Evolutionary conservation across 257 asterid species (phyloP).

Genomic region (Solanum corneliomulleri): DNA sequence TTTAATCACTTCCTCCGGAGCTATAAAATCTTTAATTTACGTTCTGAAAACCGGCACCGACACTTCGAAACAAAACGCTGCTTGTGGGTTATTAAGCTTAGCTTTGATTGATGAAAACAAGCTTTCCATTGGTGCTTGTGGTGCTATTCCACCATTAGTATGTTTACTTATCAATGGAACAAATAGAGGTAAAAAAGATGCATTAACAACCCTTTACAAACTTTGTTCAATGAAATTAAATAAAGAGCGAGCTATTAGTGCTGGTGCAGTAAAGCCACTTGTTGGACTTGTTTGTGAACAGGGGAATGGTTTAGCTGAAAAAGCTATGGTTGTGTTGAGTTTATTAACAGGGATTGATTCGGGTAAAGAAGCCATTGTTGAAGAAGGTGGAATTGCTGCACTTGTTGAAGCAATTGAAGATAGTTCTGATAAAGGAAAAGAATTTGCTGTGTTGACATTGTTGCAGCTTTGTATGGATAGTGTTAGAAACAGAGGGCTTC

Average conservation of each 20-base stretch:
- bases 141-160: conserved; percentile 89
- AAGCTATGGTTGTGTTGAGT: conserved; percentile 91
- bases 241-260: conserved; percentile 79
- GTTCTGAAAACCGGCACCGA: conserved; percentile 83
- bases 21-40: conserved; percentile 59
- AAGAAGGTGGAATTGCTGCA: conserved; percentile 80
- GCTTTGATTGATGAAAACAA: conserved; percentile 77
- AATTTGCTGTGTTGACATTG: conserved; percentile 76
- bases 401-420: conserved; percentile 86
- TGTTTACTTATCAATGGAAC: conserved; percentile 64
- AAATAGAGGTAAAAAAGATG: conserved; percentile 76
- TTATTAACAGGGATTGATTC: conserved; percentile 53
- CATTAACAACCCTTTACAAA: conserved; percentile 80
- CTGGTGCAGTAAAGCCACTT: conserved; percentile 74
- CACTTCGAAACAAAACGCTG: conserved; percentile 85
- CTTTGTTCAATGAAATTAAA: conserved; percentile 59
- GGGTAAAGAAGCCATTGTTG: conserved; percentile 66
- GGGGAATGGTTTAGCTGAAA: conserved; percentile 77
- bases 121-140: conserved; percentile 76
- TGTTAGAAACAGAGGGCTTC: conserved; percentile 66
- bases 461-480: conserved; percentile 74
- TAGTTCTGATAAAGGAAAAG: conserved; percentile 75
- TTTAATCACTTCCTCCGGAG: conserved; percentile 41
- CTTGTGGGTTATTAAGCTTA: conserved; percentile 74
- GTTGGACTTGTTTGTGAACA: conserved; percentile 60